Percentiles rank a stretch among this genome's conserved stretches.
These are phyloP conservation scores for Globisporangium sylvaticum DNA, from an alignment of 352 stramenopile genomes.

Conservation along the genomic window DNA sequence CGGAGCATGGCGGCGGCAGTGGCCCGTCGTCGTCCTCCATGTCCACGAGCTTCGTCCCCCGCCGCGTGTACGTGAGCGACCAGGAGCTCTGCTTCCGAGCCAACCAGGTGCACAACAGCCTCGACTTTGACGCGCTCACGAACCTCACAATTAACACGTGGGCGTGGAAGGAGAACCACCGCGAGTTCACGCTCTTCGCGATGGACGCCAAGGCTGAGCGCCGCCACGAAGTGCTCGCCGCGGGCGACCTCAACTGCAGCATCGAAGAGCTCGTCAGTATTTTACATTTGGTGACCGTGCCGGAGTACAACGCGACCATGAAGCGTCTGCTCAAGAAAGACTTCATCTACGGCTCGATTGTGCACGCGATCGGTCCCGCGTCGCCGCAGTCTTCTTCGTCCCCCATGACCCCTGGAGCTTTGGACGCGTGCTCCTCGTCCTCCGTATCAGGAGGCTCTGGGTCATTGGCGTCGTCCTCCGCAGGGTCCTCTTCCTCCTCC, in stretches of 20 bases:
- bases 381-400: background rate
- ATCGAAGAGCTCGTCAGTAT: slow-evolving; percentile 9
- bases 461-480: background rate
- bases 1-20: background rate
- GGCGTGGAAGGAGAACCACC: background rate
- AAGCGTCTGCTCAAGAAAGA: slow-evolving; percentile 11
- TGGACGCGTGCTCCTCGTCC: background rate
- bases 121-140: slow-evolving; percentile 9
- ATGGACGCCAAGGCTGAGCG: slow-evolving; percentile 1
- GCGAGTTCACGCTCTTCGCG: slow-evolving; percentile 7
- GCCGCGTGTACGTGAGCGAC: slow-evolving; percentile 9
- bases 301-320: slow-evolving; percentile 12
- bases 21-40: background rate
- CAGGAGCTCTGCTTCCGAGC: slow-evolving; percentile 5
- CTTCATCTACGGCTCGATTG: slow-evolving; percentile 45
- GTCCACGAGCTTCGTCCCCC: background rate
- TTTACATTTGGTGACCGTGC: background rate
- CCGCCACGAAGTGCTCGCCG: slow-evolving; percentile 10
- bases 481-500: background rate
- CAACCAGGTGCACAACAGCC: background rate
- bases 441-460: background rate
- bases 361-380: slow-evolving; percentile 22
- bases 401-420: background rate
- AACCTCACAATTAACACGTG: slow-evolving; percentile 5
- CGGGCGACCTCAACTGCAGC: slow-evolving; percentile 13